Evolutionary conservation across 1,284 basidiomycete species (phyloP).

Genomic region (Cystobasidium pallidum): DNA sequence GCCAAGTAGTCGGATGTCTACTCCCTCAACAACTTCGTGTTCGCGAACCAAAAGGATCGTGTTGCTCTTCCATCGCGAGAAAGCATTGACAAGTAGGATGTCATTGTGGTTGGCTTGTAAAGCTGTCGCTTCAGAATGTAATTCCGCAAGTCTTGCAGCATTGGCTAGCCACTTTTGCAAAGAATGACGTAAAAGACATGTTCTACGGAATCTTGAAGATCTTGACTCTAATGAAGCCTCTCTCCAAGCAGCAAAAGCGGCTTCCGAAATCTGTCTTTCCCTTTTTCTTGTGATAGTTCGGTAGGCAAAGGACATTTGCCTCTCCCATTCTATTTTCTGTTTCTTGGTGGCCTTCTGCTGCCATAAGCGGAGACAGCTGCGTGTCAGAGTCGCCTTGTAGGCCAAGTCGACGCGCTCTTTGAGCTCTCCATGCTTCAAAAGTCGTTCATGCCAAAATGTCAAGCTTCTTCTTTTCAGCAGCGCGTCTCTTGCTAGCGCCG

Average conservation of each 20-base stretch:
- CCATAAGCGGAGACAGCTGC: constrained; percentile 27
- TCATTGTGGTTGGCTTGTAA: constrained; percentile 1
- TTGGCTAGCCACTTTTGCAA: constrained; percentile 40
- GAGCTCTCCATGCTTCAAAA: constrained; percentile 21
- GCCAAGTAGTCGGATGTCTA: constrained; percentile 4
- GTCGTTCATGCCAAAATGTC: constrained; percentile 34
- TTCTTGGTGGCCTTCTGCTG: neutral
- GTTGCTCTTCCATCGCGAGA: constrained; percentile 36
- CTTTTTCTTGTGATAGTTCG: neutral
- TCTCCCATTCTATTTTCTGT: constrained; percentile 28
- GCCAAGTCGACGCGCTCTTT: constrained; percentile 12
- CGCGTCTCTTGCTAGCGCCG: constrained; percentile 30
- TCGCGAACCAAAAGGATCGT: constrained; percentile 13
- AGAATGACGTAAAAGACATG: constrained; percentile 8
- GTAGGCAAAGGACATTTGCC: constrained; percentile 26
- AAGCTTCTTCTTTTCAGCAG: constrained; percentile 37
- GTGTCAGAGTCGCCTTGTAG: constrained; percentile 4
- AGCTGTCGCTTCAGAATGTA: constrained; percentile 8
- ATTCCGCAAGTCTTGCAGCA: constrained; percentile 33
- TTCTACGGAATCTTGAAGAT: neutral
- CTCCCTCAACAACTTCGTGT: neutral
- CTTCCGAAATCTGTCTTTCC: constrained; percentile 7
- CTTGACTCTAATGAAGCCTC: constrained; percentile 23
- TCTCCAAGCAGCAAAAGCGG: constrained; percentile 22
- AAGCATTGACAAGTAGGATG: neutral